Evolutionary conservation across 306 rosid species (phyloP).

Genomic region (Lathyrus sativus): DNA sequence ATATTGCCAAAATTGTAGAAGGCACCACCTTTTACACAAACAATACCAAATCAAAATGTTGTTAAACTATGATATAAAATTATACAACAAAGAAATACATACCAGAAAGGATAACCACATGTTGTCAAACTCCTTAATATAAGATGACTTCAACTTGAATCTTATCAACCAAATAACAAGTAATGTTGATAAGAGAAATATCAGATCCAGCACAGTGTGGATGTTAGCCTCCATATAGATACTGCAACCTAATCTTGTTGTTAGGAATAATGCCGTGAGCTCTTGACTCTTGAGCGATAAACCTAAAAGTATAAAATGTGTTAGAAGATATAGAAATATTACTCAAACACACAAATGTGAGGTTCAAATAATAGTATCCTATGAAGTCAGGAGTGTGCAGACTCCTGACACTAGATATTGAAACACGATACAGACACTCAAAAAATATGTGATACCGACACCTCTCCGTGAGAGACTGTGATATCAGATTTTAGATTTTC

Average conservation of each 20-base stretch:
- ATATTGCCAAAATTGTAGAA: conserved; percentile 47
- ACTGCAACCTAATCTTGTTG: conserved; percentile 51
- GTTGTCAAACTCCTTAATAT: conserved; percentile 70
- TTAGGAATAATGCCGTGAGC: conserved; percentile 66
- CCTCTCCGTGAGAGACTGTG: too few species aligned
- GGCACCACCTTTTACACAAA: conserved; percentile 57
- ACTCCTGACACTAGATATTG: too few species aligned
- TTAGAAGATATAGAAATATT: too few species aligned
- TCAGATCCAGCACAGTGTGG: conserved; percentile 53
- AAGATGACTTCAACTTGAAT: conserved; percentile 64
- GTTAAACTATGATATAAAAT: not conserved
- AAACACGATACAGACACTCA: too few species aligned
- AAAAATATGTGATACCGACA: too few species aligned
- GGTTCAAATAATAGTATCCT: too few species aligned
- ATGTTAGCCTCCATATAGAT: conserved; percentile 45
- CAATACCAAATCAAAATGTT: not conserved
- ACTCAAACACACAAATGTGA: too few species aligned
- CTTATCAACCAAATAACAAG: conserved; percentile 69
- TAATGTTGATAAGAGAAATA: conserved; percentile 52
- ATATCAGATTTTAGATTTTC: too few species aligned
- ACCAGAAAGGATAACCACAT: conserved; percentile 61
- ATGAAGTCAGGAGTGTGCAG: too few species aligned
- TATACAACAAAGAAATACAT: not conserved
- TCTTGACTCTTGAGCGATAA: conserved; percentile 74
- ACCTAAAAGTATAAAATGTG: conserved; percentile 44